Conservation (phyloP, 2,329 filamentous ascomycete species). For the Hawksworthiomyces lignivorus region DNA sequence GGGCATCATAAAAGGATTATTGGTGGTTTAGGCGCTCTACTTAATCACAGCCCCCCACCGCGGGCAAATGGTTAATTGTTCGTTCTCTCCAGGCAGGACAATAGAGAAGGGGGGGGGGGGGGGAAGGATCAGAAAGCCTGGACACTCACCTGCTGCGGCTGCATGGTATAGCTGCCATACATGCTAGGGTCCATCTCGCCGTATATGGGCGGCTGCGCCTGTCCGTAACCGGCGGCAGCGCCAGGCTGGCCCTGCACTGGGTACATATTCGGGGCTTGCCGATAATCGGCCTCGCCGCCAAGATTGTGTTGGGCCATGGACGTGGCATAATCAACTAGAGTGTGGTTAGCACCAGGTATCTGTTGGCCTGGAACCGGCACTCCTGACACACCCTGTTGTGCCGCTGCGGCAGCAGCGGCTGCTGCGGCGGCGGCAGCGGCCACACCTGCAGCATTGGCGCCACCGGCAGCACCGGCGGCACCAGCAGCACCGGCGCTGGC, state of each 20-base stretch:
- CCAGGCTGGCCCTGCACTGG: slow-evolving; percentile 68
- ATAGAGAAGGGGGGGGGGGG: too few relatives aligned
- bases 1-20: too few relatives aligned
- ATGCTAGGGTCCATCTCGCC: slow-evolving; percentile 67
- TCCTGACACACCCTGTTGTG: slow-evolving; percentile 38
- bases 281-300: slow-evolving; percentile 68
- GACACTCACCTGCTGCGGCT: slow-evolving; percentile 68
- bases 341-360: slow-evolving; percentile 46
- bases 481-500: slow-evolving; percentile 22
- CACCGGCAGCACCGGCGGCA: slow-evolving; percentile 41
- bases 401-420: slow-evolving; percentile 15
- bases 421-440: slow-evolving; percentile 13
- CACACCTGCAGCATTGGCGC: slow-evolving; percentile 30
- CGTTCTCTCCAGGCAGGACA: too few relatives aligned
- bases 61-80: too few relatives aligned
- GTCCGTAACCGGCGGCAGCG: slow-evolving; percentile 64
- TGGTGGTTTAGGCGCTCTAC: too few relatives aligned
- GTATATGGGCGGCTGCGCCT: slow-evolving; percentile 74
- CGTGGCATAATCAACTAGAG: slow-evolving; percentile 50
- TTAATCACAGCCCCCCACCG: too few relatives aligned
- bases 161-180: slow-evolving; percentile 76
- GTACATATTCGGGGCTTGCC: slow-evolving; percentile 74
- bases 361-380: slow-evolving; percentile 40
- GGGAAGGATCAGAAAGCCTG: neutral
- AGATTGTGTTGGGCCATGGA: slow-evolving; percentile 54